Base-by-base conservation (phyloP, 805 yeast genomes). In the Cyberlindnera mississippiensis region DNA sequence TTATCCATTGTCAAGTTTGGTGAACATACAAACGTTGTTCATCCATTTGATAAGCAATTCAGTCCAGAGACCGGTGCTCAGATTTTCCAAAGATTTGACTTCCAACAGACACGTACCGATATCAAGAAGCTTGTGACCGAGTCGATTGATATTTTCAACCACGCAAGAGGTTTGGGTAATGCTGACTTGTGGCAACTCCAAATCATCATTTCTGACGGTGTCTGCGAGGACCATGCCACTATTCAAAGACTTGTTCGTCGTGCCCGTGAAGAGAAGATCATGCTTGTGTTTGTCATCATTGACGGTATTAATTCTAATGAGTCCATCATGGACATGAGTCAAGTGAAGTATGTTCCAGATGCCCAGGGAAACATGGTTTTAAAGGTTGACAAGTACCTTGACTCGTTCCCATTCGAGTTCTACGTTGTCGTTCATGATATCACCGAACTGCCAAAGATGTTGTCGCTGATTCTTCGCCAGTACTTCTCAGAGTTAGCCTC, bases 371-470 rank as follows among this genome's bases (percentile, higher is more conserved):
- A 74, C 43, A 73, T 79, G 78, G 75, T 76, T 34, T 68, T 95
- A 49, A 74, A 82, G 59, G 93, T 93, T 45, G 82, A 79, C 45
- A 85, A 82, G 53, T 93, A 93, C 57, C 73, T 93, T 62, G 96
- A 91, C 54, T 76, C 85, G 22, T 93, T 93, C 81, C 98, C 99
- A 53, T 93, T 93, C 64, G 98, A 93, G 60, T 93, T 85, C 61
- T 93, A 91, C 59, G 96, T 91, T 45, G 91, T 95, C 51, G 97
- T 93, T 19, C 81, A 85, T 53, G 80, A 91, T 57, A 85, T 95
- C 51, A 74, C 74, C 36, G 98, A 91, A 64, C 72, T 93, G 29
- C 99, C 99, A 13, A 86, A 82, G 57, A 89, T 93, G 83, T 71
- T 93, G 41, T 79, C 97, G 2, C 71, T 84, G 51, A 91, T 95